These are phyloP conservation scores for Roridomyces roridus DNA, from an alignment of 768 basidiomycete genomes.

Conservation along the genomic window DNA sequence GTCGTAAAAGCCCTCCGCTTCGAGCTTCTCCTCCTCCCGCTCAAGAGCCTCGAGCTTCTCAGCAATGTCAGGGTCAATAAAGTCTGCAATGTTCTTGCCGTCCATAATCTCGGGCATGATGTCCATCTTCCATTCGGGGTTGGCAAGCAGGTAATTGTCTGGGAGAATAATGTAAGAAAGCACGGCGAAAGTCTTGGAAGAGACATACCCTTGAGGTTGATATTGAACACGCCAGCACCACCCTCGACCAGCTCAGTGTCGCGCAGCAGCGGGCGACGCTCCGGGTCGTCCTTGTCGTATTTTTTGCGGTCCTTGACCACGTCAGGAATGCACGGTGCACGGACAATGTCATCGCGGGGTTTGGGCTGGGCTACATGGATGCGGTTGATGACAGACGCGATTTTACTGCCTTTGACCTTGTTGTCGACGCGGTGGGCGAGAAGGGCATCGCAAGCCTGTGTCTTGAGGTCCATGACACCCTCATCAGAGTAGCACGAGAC, in stretches of 20 bases:
- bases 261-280: conserved; percentile 72
- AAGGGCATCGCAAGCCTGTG: conserved; percentile 92
- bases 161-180: conserved; percentile 19
- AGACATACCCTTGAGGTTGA: conserved; percentile 85
- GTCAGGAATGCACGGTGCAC: conserved; percentile 91
- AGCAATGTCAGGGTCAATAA: conserved; percentile 96
- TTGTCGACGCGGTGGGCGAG: conserved; percentile 93
- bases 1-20: conserved; percentile 95
- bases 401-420: conserved; percentile 93
- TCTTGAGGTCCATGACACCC: conserved; percentile 97
- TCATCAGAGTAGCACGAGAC: conserved; percentile 97
- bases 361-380: conserved; percentile 95
- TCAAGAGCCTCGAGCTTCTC: conserved; percentile 98
- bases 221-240: conserved; percentile 89
- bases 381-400: conserved; percentile 91
- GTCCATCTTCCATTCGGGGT: conserved; percentile 96
- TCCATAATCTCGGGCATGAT: conserved; percentile 98
- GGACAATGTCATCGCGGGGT: conserved; percentile 86
- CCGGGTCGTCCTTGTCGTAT: conserved; percentile 87
- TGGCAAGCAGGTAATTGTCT: conserved; percentile 91
- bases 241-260: conserved; percentile 89
- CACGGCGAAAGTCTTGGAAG: not conserved
- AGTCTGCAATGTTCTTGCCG: conserved; percentile 98
- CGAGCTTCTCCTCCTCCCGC: conserved; percentile 93
- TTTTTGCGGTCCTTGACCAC: conserved; percentile 75